A percentile compares a stretch with the other conserved stretches of the same genome.
These are phyloP conservation scores for Ophidiomyces ophidiicola DNA, from an alignment of 2,329 filamentous ascomycete species.

Conservation along the genomic window DNA sequence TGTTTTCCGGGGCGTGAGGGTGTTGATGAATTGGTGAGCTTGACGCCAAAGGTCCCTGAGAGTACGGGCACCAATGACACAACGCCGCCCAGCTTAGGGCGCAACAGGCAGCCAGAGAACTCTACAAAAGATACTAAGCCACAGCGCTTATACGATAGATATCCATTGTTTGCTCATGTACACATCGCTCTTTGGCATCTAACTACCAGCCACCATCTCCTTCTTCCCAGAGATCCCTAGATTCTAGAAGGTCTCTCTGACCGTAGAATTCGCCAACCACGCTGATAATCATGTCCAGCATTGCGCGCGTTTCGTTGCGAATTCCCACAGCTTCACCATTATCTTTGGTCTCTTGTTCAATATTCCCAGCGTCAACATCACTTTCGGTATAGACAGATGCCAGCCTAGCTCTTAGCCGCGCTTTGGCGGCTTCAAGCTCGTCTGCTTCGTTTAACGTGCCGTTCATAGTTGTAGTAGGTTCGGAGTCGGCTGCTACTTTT, in stretches of 20 bases:
- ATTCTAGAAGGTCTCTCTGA: slow-evolving; percentile 71
- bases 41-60: neutral
- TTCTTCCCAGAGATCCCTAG: slow-evolving; percentile 46
- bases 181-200: neutral
- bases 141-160: too few species aligned
- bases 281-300: slow-evolving; percentile 83
- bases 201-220: slow-evolving; percentile 9
- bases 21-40: neutral
- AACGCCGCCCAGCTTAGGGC: neutral
- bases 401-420: slow-evolving; percentile 34
- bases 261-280: slow-evolving; percentile 81
- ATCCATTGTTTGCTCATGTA: too few species aligned
- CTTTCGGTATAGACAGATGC: slow-evolving; percentile 2
- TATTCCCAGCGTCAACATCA: slow-evolving; percentile 21
- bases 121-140: too few species aligned
- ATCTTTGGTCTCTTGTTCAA: slow-evolving; percentile 16
- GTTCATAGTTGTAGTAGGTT: too few species aligned
- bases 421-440: slow-evolving; percentile 40
- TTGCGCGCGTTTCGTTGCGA: slow-evolving; percentile 42
- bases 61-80: neutral
- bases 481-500: neutral
- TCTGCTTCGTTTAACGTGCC: slow-evolving; percentile 12
- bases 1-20: too few species aligned
- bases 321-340: slow-evolving; percentile 19
- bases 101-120: too few species aligned